Conservation (phyloP, 805 yeast genomes). For the Isabelozyma pseudorhagii region DNA sequence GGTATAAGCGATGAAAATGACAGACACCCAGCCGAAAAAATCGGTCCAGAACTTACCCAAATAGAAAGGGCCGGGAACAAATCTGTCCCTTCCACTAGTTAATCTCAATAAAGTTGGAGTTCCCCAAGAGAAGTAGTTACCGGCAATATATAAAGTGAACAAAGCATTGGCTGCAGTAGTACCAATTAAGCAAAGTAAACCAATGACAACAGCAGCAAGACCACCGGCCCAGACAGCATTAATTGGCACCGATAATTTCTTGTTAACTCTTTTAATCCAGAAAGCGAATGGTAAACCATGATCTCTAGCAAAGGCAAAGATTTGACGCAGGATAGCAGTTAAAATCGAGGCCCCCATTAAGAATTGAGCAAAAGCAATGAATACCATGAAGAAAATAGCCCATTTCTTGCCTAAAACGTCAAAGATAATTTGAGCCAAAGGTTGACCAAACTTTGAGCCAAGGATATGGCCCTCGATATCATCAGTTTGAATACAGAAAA, state of each 20-base stretch:
- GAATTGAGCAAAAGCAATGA: conserved; percentile 27
- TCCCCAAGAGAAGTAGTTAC: conserved; percentile 47
- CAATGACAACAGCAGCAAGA: conserved; percentile 30
- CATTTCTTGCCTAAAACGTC: conserved; percentile 27
- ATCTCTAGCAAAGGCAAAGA: conserved; percentile 30
- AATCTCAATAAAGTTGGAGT: conserved; percentile 51
- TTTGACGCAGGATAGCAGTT: conserved; percentile 26
- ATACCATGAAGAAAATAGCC: conserved; percentile 27
- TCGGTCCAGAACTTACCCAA: conserved; percentile 49
- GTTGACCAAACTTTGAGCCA: conserved; percentile 20
- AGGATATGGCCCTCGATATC: conserved; percentile 18
- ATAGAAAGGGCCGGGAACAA: conserved; percentile 62
- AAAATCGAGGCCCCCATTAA: conserved; percentile 30
- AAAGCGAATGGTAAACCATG: conserved; percentile 25
- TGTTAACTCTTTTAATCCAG: conserved; percentile 23
- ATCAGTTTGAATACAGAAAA: conserved; percentile 18
- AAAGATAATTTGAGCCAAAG: conserved; percentile 28
- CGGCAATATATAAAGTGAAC: conserved; percentile 41
- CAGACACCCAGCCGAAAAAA: conserved; percentile 42
- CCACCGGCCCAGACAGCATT: conserved; percentile 33
- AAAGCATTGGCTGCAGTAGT: conserved; percentile 43
- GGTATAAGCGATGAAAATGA: conserved; percentile 23
- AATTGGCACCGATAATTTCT: conserved; percentile 21
- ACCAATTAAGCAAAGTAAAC: conserved; percentile 38
- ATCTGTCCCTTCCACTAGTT: conserved; percentile 44